Evolutionary conservation across 2,329 filamentous ascomycete species (phyloP).

Genomic region (Akanthomyces lecanii): DNA sequence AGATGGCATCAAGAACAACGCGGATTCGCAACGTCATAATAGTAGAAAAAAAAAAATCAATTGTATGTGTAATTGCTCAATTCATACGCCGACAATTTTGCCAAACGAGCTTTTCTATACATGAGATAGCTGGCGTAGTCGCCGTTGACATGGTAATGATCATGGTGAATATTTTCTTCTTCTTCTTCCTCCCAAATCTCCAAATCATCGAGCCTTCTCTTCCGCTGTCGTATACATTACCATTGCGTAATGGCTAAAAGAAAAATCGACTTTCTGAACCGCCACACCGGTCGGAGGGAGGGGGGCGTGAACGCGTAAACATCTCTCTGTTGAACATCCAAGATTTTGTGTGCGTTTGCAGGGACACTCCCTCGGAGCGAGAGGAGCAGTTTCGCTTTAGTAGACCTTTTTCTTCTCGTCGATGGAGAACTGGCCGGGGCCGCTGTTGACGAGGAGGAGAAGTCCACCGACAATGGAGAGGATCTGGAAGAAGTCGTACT

Average conservation of each 20-base stretch:
- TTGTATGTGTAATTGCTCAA: slow-evolving; percentile 13
- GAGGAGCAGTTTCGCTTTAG: slow-evolving; percentile 40
- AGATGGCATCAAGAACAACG: background rate
- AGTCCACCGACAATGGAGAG: slow-evolving; percentile 97
- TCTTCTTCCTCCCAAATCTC: background rate
- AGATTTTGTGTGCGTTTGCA: background rate
- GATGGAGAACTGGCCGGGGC: slow-evolving; percentile 93
- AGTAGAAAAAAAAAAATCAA: background rate
- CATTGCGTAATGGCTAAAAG: background rate
- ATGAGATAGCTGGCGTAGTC: slow-evolving; percentile 14
- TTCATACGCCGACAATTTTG: slow-evolving; percentile 14
- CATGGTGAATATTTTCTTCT: slow-evolving; percentile 12
- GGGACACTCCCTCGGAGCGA: background rate
- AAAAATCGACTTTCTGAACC: background rate
- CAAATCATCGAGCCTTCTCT: background rate
- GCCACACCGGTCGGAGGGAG: background rate
- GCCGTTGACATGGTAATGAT: slow-evolving; percentile 16
- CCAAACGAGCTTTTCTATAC: slow-evolving; percentile 17
- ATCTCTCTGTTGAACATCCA: background rate
- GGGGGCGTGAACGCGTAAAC: slow-evolving; percentile 2
- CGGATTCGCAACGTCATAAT: too few species aligned
- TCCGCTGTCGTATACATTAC: background rate
- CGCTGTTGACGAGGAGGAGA: slow-evolving; percentile 95
- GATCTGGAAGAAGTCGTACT: slow-evolving; percentile 99
- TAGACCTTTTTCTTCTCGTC: slow-evolving; percentile 99